Conservation (phyloP, 257 asterid genomes). For the Linaria vulgaris region DNA sequence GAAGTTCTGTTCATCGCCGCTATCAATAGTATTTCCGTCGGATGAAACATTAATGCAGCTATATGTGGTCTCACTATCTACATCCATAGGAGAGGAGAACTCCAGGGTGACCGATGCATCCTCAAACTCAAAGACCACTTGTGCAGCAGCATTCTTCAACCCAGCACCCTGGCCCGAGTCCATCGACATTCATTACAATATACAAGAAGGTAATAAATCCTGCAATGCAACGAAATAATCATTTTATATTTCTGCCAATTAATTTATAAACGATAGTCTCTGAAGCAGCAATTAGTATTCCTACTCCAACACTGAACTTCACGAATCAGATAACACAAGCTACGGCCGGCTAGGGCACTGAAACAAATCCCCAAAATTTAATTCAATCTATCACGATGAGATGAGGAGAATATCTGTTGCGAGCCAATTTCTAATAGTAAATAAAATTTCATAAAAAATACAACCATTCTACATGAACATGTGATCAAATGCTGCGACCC, state of each 20-base stretch:
- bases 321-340: not conserved
- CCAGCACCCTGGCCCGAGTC: slow-evolving; percentile 37
- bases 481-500: too few species aligned
- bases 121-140: slow-evolving; percentile 27
- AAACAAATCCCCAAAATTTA: not conserved
- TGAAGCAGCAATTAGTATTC: not conserved
- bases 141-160: slow-evolving; percentile 28
- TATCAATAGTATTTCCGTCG: slow-evolving; percentile 31
- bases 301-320: slow-evolving; percentile 3
- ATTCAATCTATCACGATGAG: not conserved
- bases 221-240: slow-evolving; percentile 22
- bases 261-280: not conserved
- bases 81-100: slow-evolving; percentile 35
- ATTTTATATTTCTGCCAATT: not conserved
- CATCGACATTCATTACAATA: slow-evolving; percentile 44
- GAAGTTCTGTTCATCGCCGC: slow-evolving; percentile 33
- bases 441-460: not conserved
- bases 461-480: too few species aligned
- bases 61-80: slow-evolving; percentile 53
- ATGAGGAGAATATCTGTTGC: too few species aligned
- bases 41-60: slow-evolving; percentile 49
- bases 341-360: not conserved
- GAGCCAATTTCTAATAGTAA: slow-evolving; percentile 2
- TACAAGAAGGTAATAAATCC: slow-evolving; percentile 24
- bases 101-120: slow-evolving; percentile 31